Conservation (phyloP, 192 early-diverging fungal species). For the Coemansia sp. region DNA sequence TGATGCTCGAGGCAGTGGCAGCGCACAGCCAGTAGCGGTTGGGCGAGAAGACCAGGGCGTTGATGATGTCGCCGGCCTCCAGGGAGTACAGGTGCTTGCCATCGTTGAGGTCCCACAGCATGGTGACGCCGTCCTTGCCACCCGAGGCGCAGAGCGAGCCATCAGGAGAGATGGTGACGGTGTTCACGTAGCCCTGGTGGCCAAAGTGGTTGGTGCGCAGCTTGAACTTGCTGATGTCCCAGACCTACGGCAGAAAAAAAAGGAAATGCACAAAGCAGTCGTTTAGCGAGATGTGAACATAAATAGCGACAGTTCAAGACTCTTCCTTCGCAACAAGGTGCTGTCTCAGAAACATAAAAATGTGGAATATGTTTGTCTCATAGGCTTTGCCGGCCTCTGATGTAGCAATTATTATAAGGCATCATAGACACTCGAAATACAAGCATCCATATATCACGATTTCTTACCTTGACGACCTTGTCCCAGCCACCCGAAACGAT, state of each 20-base stretch:
- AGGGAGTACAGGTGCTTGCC: constrained; percentile 99
- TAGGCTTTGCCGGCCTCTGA: constrained; percentile 62
- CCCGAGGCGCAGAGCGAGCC: constrained; percentile 99
- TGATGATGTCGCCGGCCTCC: constrained; percentile 93
- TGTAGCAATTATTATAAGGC: constrained; percentile 73
- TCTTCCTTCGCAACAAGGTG: background rate
- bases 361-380: constrained; percentile 64
- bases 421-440: constrained; percentile 39
- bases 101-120: constrained; percentile 99
- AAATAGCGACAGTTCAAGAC: background rate
- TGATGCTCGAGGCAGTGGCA: constrained; percentile 92
- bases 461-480: constrained; percentile 97
- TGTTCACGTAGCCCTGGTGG: constrained; percentile 97
- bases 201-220: constrained; percentile 99
- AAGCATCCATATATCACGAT: background rate
- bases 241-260: constrained; percentile 68
- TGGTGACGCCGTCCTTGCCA: constrained; percentile 98
- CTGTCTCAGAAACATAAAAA: constrained; percentile 36
- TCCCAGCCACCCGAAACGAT: constrained; percentile 99
- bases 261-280: background rate
- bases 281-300: background rate
- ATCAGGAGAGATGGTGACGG: constrained; percentile 98
- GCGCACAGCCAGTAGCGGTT: constrained; percentile 99
- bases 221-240: constrained; percentile 99
- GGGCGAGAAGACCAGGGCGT: constrained; percentile 98